Percentiles rank a stretch among this genome's conserved stretches.
Evolutionary conservation across 257 asterid genomes (phyloP).

Genomic region (Solanum sparsipilum): DNA sequence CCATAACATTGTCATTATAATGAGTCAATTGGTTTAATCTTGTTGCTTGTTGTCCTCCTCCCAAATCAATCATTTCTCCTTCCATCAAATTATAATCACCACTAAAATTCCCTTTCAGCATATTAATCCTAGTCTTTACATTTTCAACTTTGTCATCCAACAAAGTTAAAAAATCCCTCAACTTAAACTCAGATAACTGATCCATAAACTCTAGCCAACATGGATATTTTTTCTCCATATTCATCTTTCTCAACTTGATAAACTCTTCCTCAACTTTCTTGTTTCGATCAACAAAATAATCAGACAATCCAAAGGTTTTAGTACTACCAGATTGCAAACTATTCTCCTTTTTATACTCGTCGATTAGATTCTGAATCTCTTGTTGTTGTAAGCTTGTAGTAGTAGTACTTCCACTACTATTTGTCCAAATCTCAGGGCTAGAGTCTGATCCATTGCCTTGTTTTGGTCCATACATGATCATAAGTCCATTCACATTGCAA

Average conservation of each 20-base stretch:
- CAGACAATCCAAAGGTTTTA: constrained; percentile 27
- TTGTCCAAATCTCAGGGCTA: constrained; percentile 51
- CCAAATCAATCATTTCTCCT: neutral
- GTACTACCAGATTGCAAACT: constrained; percentile 16
- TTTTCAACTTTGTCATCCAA: constrained; percentile 13
- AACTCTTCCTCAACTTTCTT: constrained; percentile 39
- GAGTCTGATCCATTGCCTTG: neutral
- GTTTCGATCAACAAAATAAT: constrained; percentile 35
- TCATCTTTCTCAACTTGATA: constrained; percentile 18
- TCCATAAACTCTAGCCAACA: constrained; percentile 11
- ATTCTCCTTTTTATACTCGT: constrained; percentile 28
- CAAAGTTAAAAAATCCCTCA: constrained; percentile 15
- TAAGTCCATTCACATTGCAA: constrained; percentile 51
- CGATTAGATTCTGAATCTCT: constrained; percentile 25
- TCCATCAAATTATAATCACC: neutral
- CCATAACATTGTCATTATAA: neutral
- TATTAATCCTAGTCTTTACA: neutral
- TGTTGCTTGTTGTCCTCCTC: neutral
- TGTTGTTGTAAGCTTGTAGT: neutral
- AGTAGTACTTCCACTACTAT: neutral
- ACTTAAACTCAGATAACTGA: constrained; percentile 9
- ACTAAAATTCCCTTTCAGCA: neutral
- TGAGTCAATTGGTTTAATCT: neutral
- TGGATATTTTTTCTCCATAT: constrained; percentile 42
- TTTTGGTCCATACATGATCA: constrained; percentile 49